These are phyloP conservation scores for Rhodotorula graminis DNA, from an alignment of 768 basidiomycete species.

Conservation along the genomic window DNA sequence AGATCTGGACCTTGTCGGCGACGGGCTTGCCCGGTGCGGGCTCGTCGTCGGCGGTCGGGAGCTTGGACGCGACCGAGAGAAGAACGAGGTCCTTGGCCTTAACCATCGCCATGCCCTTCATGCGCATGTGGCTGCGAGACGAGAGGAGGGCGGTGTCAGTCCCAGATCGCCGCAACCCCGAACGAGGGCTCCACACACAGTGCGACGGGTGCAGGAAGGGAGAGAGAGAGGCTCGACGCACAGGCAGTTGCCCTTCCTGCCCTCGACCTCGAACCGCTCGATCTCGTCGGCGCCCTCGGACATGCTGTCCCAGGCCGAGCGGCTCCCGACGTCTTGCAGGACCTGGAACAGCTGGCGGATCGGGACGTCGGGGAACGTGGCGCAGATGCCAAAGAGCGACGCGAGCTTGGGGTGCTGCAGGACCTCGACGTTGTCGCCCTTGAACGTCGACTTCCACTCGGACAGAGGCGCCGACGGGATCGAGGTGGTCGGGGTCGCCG, in stretches of 20 bases:
- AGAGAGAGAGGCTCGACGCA: neutral
- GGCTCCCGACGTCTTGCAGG: conserved; percentile 13
- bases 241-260: conserved; percentile 23
- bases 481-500: neutral
- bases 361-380: conserved; percentile 32
- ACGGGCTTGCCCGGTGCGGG: neutral
- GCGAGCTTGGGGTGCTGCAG: conserved; percentile 35
- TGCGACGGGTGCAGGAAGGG: too few relatives aligned
- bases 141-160: neutral
- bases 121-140: conserved; percentile 13
- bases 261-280: conserved; percentile 28
- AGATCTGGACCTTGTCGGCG: conserved; percentile 7
- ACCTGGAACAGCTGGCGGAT: conserved; percentile 36
- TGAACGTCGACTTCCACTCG: conserved; percentile 26
- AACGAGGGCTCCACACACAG: too few relatives aligned
- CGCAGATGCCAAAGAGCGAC: conserved; percentile 34
- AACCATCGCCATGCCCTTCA: conserved; percentile 41
- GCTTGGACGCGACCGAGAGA: conserved; percentile 36
- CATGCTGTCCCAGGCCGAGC: conserved; percentile 39
- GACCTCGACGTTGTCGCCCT: conserved; percentile 23
- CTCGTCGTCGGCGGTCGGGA: conserved; percentile 1
- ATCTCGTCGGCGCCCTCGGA: conserved; percentile 25
- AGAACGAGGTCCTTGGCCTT: conserved; percentile 41
- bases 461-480: conserved; percentile 25
- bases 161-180: too few relatives aligned